A percentile compares a stretch with the other conserved stretches of the same genome.
Evolutionary conservation across 805 yeast genomes (phyloP).

Genomic region (Pachysolen tannophilus): DNA sequence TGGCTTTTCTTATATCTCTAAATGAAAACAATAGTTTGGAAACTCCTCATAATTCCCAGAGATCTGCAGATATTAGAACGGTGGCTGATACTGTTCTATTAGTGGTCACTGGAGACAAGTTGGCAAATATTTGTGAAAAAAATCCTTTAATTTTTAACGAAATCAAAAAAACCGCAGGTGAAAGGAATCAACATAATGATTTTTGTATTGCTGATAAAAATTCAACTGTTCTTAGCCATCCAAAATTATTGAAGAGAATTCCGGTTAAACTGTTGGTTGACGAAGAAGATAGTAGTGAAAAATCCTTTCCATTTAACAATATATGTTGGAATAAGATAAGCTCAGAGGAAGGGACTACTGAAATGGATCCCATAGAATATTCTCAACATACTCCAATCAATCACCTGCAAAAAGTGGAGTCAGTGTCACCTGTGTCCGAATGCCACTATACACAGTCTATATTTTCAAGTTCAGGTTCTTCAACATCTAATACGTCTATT

Average conservation of each 20-base stretch:
- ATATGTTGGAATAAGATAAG: too few species aligned
- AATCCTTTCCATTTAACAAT: too few species aligned
- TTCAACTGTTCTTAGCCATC: conserved; percentile 1
- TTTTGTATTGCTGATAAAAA: conserved; percentile 11
- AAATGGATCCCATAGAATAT: not conserved
- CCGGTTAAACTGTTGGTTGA: conserved; percentile 10
- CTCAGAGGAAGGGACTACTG: not conserved
- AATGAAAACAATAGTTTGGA: conserved; percentile 17
- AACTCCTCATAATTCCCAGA: too few species aligned
- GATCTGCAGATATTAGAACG: conserved; percentile 62
- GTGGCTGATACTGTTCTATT: conserved; percentile 52
- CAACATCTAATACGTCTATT: not conserved
- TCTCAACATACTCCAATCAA: too few species aligned
- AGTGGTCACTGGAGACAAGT: conserved; percentile 46
- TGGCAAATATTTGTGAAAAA: conserved; percentile 44
- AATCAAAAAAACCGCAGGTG: conserved; percentile 52
- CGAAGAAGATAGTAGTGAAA: not conserved
- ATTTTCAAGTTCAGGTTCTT: not conserved
- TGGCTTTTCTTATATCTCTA: conserved; percentile 53
- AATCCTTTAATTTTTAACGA: conserved; percentile 54
- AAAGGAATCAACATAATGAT: conserved; percentile 29
- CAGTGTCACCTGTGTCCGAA: conserved; percentile 2
- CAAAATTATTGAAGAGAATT: conserved; percentile 3
- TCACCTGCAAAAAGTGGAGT: not conserved
- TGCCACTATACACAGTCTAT: too few species aligned